Conservation (phyloP, 495 filamentous ascomycete genomes). For the Podospora tetraspora region DNA sequence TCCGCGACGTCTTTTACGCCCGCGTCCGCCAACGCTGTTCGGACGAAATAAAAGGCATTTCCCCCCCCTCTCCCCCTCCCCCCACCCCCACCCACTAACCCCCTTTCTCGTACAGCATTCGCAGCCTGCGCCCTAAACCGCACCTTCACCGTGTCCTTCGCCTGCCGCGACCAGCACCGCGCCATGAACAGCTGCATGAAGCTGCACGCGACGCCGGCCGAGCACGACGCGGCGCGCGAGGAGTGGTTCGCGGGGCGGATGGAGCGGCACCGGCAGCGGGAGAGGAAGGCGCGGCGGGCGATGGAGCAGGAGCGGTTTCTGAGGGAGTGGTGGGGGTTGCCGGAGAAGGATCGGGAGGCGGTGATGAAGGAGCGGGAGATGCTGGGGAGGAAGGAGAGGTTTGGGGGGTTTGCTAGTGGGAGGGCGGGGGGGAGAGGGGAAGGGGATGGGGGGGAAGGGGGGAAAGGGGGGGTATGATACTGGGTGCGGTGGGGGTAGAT, state of each 20-base stretch:
- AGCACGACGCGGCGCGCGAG: slow-evolving; percentile 83
- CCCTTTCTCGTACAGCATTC: slow-evolving; percentile 50
- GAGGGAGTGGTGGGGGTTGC: slow-evolving; percentile 57
- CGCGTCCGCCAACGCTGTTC: slow-evolving; percentile 74
- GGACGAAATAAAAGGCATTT: slow-evolving; percentile 77
- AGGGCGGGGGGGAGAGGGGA: neutral
- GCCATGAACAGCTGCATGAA: slow-evolving; percentile 95
- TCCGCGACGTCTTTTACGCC: slow-evolving; percentile 84
- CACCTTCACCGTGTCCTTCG: slow-evolving; percentile 79
- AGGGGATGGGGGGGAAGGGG: neutral
- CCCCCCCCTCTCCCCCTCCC: neutral
- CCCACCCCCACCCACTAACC: neutral
- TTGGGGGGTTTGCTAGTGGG: slow-evolving; percentile 31
- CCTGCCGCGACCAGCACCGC: slow-evolving; percentile 69
- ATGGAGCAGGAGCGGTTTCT: slow-evolving; percentile 54
- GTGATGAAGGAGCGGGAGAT: slow-evolving; percentile 36
- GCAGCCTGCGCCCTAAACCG: slow-evolving; percentile 81
- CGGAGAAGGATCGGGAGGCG: slow-evolving; percentile 43
- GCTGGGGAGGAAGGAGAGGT: slow-evolving; percentile 32
- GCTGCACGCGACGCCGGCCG: slow-evolving; percentile 69
- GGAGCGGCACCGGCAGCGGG: slow-evolving; percentile 57
- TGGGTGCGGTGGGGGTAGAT: no score
- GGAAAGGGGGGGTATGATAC: neutral
- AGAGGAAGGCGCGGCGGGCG: slow-evolving; percentile 52
- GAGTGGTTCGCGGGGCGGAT: slow-evolving; percentile 81